A percentile compares a stretch with the other conserved stretches of the same genome.
These are phyloP conservation scores for Poteriospumella lacustris DNA, from an alignment of 108 stramenopile genomes.

Conservation along the genomic window DNA sequence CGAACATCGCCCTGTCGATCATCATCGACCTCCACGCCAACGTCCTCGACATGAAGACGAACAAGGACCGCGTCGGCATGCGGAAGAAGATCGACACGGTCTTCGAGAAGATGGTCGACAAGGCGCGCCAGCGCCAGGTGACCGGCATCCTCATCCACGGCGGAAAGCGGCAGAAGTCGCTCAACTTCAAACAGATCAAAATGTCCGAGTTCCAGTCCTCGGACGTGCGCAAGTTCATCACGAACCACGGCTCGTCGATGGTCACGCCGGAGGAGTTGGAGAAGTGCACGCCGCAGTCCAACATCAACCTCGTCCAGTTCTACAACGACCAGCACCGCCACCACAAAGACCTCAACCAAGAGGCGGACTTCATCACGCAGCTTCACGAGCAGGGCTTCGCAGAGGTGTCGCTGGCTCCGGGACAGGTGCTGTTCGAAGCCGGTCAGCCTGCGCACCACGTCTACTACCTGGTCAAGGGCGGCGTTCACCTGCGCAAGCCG, in stretches of 20 bases:
- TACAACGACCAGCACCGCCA: not conserved
- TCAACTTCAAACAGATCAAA: not conserved
- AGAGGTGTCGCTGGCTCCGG: not conserved
- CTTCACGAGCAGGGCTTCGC: not conserved
- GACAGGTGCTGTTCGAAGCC: not conserved
- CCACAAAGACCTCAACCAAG: not conserved
- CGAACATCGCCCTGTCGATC: constrained; percentile 16
- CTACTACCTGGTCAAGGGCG: not conserved
- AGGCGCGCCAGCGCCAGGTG: not conserved
- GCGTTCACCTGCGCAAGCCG: too few relatives aligned
- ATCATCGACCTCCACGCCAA: constrained; percentile 21
- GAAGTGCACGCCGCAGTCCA: not conserved
- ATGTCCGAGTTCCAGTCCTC: constrained; percentile 9
- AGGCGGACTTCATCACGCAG: not conserved
- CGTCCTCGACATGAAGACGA: not conserved
- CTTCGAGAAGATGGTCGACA: not conserved
- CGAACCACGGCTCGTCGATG: not conserved
- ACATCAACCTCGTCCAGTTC: not conserved
- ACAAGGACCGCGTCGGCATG: not conserved
- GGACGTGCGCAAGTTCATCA: not conserved
- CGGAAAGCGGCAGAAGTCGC: not conserved
- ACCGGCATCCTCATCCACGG: too few relatives aligned
- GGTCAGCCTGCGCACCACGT: not conserved
- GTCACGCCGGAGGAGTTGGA: constrained; percentile 3
- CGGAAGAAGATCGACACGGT: too few relatives aligned